Evolutionary conservation across 73 alveolate species (phyloP).

Genomic region (Paramecium primaurelia): DNA sequence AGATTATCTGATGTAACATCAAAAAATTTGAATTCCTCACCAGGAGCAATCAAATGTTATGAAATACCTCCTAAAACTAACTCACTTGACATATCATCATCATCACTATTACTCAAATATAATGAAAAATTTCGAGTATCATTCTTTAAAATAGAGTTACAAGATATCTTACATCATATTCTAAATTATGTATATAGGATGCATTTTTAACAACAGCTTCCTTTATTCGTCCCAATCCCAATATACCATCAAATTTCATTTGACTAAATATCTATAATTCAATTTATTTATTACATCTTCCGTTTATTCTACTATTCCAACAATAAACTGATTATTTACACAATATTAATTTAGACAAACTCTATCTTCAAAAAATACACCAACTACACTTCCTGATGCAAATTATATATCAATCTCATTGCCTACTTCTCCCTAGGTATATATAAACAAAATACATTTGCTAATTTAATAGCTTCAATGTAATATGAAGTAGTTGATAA

Average conservation of each 20-base stretch:
- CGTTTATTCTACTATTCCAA: neutral
- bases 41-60: neutral
- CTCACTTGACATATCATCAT: neutral
- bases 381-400: conserved; percentile 35
- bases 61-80: neutral
- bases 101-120: conserved; percentile 2
- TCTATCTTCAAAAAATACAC: conserved; percentile 2
- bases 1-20: conserved; percentile 22
- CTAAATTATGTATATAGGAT: conserved; percentile 10
- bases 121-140: neutral
- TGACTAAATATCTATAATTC: neutral
- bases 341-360: conserved; percentile 15
- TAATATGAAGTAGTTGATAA: neutral
- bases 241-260: conserved; percentile 31
- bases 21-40: conserved; percentile 18
- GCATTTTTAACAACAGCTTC: conserved; percentile 32
- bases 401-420: conserved; percentile 29
- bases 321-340: neutral
- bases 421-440: conserved; percentile 18
- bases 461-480: conserved; percentile 26
- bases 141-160: neutral
- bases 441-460: neutral
- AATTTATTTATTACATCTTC: neutral
- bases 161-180: neutral
- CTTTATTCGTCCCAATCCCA: conserved; percentile 26